These are phyloP conservation scores for Pulveroboletus ravenelii DNA, from an alignment of 768 basidiomycete genomes.

Conservation along the genomic window DNA sequence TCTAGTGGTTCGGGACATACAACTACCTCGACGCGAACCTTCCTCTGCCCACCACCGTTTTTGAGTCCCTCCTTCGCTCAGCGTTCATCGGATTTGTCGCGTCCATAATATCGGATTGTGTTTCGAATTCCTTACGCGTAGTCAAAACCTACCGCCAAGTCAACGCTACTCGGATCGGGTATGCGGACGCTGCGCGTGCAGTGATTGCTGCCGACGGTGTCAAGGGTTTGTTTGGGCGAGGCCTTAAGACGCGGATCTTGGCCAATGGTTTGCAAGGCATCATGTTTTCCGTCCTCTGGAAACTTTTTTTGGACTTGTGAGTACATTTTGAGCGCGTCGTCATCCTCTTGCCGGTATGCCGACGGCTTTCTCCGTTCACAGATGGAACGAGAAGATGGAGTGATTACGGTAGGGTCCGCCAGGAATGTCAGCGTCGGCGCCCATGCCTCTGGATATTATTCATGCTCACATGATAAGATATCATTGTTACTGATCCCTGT, in stretches of 20 bases:
- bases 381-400: slow-evolving; percentile 34
- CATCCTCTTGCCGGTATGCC: neutral
- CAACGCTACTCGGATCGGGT: slow-evolving; percentile 74
- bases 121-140: slow-evolving; percentile 86
- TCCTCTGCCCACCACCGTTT: slow-evolving; percentile 47
- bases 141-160: slow-evolving; percentile 96
- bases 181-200: slow-evolving; percentile 68
- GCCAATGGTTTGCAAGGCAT: slow-evolving; percentile 90
- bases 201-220: slow-evolving; percentile 75
- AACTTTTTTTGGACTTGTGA: slow-evolving; percentile 82
- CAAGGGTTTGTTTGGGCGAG: slow-evolving; percentile 80
- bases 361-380: slow-evolving; percentile 3
- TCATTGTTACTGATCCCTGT: too few relatives aligned
- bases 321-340: slow-evolving; percentile 26
- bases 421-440: neutral
- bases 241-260: slow-evolving; percentile 82
- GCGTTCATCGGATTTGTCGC: slow-evolving; percentile 91
- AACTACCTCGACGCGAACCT: slow-evolving; percentile 68
- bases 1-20: slow-evolving; percentile 80
- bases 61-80: slow-evolving; percentile 65
- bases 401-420: neutral
- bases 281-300: slow-evolving; percentile 91
- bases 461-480: too few relatives aligned
- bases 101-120: slow-evolving; percentile 77
- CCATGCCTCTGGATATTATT: too few relatives aligned